Conservation (phyloP, 2,329 filamentous ascomycete genomes). For the Cadophora luteo-olivacea region DNA sequence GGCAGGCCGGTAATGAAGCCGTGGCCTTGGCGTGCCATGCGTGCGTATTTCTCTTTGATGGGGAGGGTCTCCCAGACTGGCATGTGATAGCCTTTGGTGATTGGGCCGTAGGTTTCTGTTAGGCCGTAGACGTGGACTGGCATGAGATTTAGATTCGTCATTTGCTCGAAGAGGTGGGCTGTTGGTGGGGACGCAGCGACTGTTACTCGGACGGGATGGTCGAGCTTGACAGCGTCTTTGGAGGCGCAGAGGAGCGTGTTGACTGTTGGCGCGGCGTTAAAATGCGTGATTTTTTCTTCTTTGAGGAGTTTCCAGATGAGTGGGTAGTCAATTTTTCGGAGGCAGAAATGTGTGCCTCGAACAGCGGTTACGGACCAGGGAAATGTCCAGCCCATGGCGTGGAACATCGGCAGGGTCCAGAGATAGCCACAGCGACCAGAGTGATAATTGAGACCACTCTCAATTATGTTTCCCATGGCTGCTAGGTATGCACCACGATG, state of each 20-base stretch:
- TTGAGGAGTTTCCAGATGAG: slow-evolving; percentile 91
- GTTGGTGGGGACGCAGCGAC: slow-evolving; percentile 93
- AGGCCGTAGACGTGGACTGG: slow-evolving; percentile 94
- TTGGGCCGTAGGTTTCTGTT: slow-evolving; percentile 91
- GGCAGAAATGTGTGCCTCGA: slow-evolving; percentile 91
- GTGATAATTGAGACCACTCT: slow-evolving; percentile 80
- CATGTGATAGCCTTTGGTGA: slow-evolving; percentile 91
- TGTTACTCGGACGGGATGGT: slow-evolving; percentile 79
- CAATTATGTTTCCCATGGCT: slow-evolving; percentile 83
- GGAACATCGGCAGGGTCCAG: slow-evolving; percentile 91
- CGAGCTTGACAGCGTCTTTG: slow-evolving; percentile 73
- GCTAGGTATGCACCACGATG: slow-evolving; percentile 89
- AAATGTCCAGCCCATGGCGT: slow-evolving; percentile 70
- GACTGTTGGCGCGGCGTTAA: slow-evolving; percentile 94
- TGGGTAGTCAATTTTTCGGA: slow-evolving; percentile 94
- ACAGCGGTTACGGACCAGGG: slow-evolving; percentile 94
- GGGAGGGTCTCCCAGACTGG: slow-evolving; percentile 82
- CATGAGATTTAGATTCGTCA: slow-evolving; percentile 79
- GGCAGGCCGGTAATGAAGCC: slow-evolving; percentile 86
- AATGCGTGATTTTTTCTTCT: slow-evolving; percentile 88
- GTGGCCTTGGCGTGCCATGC: slow-evolving; percentile 94
- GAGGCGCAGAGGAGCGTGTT: slow-evolving; percentile 90
- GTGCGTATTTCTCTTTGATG: slow-evolving; percentile 77
- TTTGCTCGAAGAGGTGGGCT: slow-evolving; percentile 89
- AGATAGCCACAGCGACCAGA: slow-evolving; percentile 78